Evolutionary conservation across 495 filamentous ascomycete species (phyloP).

Genomic region (Xylaria longipes): DNA sequence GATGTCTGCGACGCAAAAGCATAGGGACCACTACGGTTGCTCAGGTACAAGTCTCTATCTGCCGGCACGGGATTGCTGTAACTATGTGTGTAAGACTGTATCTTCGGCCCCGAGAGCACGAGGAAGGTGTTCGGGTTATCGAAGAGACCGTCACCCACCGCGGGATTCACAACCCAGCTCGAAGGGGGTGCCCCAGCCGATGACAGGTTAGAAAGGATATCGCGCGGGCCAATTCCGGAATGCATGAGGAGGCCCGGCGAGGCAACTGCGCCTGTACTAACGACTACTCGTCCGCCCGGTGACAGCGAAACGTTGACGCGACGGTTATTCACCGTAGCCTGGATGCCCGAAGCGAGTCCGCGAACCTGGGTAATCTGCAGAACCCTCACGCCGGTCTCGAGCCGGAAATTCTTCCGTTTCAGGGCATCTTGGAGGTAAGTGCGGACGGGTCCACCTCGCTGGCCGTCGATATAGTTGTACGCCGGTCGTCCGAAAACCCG

Average conservation of each 20-base stretch:
- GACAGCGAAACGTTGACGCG: constrained; percentile 51
- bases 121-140: constrained; percentile 56
- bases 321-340: constrained; percentile 44
- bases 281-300: constrained; percentile 58
- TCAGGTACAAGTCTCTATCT: constrained; percentile 45
- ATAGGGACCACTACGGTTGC: constrained; percentile 44
- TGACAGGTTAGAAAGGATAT: constrained; percentile 35
- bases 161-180: constrained; percentile 46
- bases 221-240: constrained; percentile 53
- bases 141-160: constrained; percentile 48
- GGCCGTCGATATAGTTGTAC: constrained; percentile 60
- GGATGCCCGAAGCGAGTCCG: constrained; percentile 56
- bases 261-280: constrained; percentile 61
- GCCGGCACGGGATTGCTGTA: constrained; percentile 42
- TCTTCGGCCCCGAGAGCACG: constrained; percentile 40
- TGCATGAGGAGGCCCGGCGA: constrained; percentile 65
- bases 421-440: constrained; percentile 62
- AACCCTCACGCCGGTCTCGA: constrained; percentile 58
- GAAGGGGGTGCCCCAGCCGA: constrained; percentile 32
- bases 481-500: constrained; percentile 57
- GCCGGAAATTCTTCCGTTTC: constrained; percentile 57
- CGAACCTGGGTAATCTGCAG: constrained; percentile 55
- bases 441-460: constrained; percentile 61
- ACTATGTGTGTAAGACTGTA: constrained; percentile 45
- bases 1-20: constrained; percentile 46